phyloP scores from a whole-genome alignment of 495 filamentous ascomycete species.

The Neurospora discreta region DNA sequence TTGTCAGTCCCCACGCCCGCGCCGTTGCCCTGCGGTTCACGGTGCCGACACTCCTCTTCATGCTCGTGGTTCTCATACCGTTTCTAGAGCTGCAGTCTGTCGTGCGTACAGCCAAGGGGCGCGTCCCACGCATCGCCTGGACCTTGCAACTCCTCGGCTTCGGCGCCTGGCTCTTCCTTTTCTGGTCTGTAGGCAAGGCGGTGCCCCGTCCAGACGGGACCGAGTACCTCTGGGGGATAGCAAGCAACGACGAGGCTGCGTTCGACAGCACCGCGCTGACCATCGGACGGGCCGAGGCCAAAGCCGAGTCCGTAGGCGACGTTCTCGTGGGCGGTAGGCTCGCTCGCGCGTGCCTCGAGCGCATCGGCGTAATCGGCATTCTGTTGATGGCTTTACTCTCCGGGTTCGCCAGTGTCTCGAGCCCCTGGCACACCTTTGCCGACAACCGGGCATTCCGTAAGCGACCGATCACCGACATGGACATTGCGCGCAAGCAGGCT shows the following conservation, averaged over 20 bases:
- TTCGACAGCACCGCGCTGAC: constrained; percentile 19
- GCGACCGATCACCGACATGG: constrained; percentile 53
- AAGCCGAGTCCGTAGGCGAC: constrained; percentile 3
- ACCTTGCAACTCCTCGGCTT: constrained; percentile 46
- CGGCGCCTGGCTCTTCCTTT: constrained; percentile 49
- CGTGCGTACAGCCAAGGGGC: constrained; percentile 40
- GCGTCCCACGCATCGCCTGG: constrained; percentile 41
- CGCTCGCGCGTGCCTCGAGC: constrained; percentile 62
- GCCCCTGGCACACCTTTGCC: constrained; percentile 70
- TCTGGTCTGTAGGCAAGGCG: constrained; percentile 63
- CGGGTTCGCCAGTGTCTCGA: constrained; percentile 71
- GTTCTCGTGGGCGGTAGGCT: constrained; percentile 33
- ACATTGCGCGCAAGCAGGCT: constrained; percentile 59
- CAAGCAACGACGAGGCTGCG: background rate
- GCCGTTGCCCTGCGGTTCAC: constrained; percentile 51
- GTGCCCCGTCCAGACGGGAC: constrained; percentile 30
- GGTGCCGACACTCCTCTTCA: constrained; percentile 50
- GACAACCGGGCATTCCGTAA: constrained; percentile 31
- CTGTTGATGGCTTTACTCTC: constrained; percentile 72
- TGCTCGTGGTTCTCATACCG: constrained; percentile 58
- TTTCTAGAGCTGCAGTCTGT: constrained; percentile 59
- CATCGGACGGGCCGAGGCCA: constrained; percentile 16
- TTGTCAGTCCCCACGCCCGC: constrained; percentile 50
- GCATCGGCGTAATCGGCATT: constrained; percentile 71
- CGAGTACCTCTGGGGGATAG: constrained; percentile 1